phyloP scores from a whole-genome alignment of 306 rosid species.

The Vigna mungo region DNA sequence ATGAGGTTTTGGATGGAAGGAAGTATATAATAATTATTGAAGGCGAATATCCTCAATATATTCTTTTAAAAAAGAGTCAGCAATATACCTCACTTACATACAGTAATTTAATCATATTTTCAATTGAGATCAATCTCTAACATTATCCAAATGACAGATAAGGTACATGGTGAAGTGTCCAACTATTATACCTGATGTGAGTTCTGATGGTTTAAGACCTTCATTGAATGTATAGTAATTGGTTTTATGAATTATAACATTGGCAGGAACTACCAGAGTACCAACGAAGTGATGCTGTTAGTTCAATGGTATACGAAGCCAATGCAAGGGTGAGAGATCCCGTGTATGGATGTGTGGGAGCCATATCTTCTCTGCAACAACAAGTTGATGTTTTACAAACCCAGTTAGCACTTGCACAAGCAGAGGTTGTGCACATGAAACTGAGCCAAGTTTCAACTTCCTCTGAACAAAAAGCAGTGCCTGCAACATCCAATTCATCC shows the following conservation, averaged over 20 bases:
- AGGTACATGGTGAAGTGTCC: too few species aligned
- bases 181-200: too few species aligned
- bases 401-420: slow-evolving; percentile 76
- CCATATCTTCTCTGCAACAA: slow-evolving; percentile 86
- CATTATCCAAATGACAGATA: too few species aligned
- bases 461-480: slow-evolving; percentile 15
- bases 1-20: too few species aligned
- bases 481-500: slow-evolving; percentile 27
- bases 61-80: too few species aligned
- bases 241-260: neutral
- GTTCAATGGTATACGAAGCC: slow-evolving; percentile 95
- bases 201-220: too few species aligned
- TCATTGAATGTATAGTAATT: neutral
- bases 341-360: slow-evolving; percentile 93
- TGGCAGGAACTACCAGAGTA: slow-evolving; percentile 79
- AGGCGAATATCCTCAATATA: too few species aligned
- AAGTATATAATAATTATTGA: too few species aligned
- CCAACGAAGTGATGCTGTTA: slow-evolving; percentile 88
- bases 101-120: too few species aligned
- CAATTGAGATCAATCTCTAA: too few species aligned
- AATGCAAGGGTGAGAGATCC: slow-evolving; percentile 92
- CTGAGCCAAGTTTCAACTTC: slow-evolving; percentile 53
- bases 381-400: slow-evolving; percentile 82
- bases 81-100: too few species aligned
- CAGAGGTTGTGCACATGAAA: slow-evolving; percentile 82